Evolutionary conservation across 306 rosid species (phyloP), one percentile per base, ranked within the genome.

Genomic region (Sphenostylis stenocarpa): DNA sequence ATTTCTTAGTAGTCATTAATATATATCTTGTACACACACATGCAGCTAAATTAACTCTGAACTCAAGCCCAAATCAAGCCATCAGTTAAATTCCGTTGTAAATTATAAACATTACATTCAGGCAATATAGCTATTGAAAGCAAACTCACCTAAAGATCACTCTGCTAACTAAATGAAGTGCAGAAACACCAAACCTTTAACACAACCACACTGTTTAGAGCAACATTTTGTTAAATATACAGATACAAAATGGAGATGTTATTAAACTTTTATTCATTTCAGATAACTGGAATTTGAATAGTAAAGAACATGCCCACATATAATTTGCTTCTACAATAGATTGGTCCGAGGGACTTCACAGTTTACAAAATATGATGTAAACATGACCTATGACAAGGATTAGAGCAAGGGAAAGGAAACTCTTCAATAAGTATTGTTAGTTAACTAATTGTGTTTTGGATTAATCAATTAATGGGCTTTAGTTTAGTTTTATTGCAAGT

Each of bases 61-160:
- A 67, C 55, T 48, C 36, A 57, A 24, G 63, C 53, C 56, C 84
- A 80, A 44, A 73, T 56, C 41, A 19, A 43, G 41, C 15, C 53
- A 52, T 68, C 23, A 41, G 15, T 36, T 47, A 39, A n/a, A 39
- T 81, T 49, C 36, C 21, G 5, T 6, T 4, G 41, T 36, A 41
- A 70, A 70, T 34, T 70, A 72, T 53, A 52, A 41, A 52, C 43
- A 70, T 15, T 45, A 70, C 61, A 61, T 51, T 38, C 8, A 38
- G 67, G 70, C 48, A 60, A 60, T 29, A 20, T 62, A 9, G 14
- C 71, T 39, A 55, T 10, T 20, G 21, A 64, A 52, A 43, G 41
- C 78, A 53, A 53, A 55, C 24, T 70, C 28, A 33, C n/a, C 53
- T 14, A 10, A 63, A 53, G 29, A 14, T 20, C 48, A 52, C 56